These are phyloP conservation scores for Capsicum rhomboideum DNA, from an alignment of 257 asterid species.

Conservation along the genomic window DNA sequence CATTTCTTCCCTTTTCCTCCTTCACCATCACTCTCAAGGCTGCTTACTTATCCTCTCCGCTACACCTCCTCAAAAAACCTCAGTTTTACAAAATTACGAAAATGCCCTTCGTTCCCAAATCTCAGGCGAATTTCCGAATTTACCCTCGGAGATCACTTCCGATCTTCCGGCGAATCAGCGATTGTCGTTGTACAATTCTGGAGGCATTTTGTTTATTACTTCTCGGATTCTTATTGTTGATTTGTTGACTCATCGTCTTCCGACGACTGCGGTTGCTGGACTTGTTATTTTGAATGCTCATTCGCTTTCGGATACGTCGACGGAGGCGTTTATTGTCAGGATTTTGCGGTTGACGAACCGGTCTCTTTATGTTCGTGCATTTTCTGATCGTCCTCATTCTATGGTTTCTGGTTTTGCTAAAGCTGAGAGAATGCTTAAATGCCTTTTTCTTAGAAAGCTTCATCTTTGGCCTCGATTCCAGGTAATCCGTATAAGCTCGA, in stretches of 20 bases:
- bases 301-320: slow-evolving; percentile 76
- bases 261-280: slow-evolving; percentile 62
- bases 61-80: slow-evolving; percentile 46
- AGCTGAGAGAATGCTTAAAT: slow-evolving; percentile 79
- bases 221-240: slow-evolving; percentile 89
- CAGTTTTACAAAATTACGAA: slow-evolving; percentile 28
- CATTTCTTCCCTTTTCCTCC: slow-evolving; percentile 56
- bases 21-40: slow-evolving; percentile 81
- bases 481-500: slow-evolving; percentile 20
- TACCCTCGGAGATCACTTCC: slow-evolving; percentile 60
- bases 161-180: slow-evolving; percentile 69
- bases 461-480: slow-evolving; percentile 99
- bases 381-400: slow-evolving; percentile 79
- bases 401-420: slow-evolving; percentile 94
- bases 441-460: slow-evolving; percentile 68
- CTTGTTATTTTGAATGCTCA: slow-evolving; percentile 69
- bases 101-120: neutral
- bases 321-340: slow-evolving; percentile 90
- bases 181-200: slow-evolving; percentile 63
- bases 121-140: slow-evolving; percentile 1
- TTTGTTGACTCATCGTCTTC: slow-evolving; percentile 69
- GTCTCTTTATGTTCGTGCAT: slow-evolving; percentile 67
- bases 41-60: slow-evolving; percentile 79
- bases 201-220: slow-evolving; percentile 66
- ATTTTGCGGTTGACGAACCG: slow-evolving; percentile 56